Evolutionary conservation across 306 rosid species (phyloP).

Genomic region (Vigna reflexopilosa): DNA sequence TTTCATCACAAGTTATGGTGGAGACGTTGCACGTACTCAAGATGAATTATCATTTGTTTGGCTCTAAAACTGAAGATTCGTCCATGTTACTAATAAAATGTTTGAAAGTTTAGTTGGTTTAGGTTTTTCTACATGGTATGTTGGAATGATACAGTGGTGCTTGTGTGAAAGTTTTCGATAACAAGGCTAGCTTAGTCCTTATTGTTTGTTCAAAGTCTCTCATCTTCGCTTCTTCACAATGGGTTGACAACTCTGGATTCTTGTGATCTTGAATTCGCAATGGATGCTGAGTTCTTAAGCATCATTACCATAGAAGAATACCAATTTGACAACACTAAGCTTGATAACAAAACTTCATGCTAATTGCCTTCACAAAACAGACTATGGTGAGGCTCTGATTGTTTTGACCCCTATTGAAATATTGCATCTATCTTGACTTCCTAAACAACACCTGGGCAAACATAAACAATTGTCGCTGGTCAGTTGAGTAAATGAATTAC

Average conservation of each 20-base stretch:
- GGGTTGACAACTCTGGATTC: background rate
- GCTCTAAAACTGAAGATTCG: background rate
- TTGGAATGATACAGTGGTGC: background rate
- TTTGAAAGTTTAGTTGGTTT: background rate
- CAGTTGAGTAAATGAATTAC: too few relatives aligned
- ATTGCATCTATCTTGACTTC: background rate
- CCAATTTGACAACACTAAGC: background rate
- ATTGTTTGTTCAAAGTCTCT: background rate
- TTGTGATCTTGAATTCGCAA: background rate
- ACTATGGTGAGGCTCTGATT: background rate
- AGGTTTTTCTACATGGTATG: background rate
- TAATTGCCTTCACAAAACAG: background rate
- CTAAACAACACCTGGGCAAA: background rate
- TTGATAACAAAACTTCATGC: background rate
- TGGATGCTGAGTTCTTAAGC: background rate
- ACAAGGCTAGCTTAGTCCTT: background rate
- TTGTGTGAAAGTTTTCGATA: background rate
- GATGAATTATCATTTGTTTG: background rate
- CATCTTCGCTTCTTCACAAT: background rate
- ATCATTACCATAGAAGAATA: background rate
- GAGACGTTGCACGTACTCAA: background rate
- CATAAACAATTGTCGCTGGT: background rate
- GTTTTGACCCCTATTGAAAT: background rate
- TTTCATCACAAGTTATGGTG: background rate
- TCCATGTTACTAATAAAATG: background rate